Percentiles rank a stretch among this genome's conserved stretches.
These are phyloP conservation scores for Parasarocladium wereldwijsianum DNA, from an alignment of 2,329 filamentous ascomycete species.

Conservation along the genomic window DNA sequence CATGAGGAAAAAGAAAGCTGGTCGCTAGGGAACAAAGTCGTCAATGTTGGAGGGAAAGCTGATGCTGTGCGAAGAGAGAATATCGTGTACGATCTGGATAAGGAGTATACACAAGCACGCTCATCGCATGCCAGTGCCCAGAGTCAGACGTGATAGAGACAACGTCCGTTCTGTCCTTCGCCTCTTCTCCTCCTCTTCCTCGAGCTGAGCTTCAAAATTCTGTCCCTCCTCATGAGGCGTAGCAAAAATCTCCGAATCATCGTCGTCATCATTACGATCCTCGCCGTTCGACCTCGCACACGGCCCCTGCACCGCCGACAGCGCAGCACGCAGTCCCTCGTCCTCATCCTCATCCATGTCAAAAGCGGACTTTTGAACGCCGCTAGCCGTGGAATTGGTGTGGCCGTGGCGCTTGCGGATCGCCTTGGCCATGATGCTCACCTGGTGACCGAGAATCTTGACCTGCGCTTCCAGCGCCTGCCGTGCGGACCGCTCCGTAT, in stretches of 20 bases:
- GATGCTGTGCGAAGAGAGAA: background rate
- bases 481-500: conserved; percentile 41
- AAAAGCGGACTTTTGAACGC: conserved; percentile 21
- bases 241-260: conserved; percentile 25
- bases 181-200: conserved; percentile 21
- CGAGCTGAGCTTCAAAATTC: conserved; percentile 26
- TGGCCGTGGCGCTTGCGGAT: conserved; percentile 5
- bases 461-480: conserved; percentile 41
- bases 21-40: conserved; percentile 1
- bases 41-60: background rate
- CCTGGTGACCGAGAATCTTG: conserved; percentile 32
- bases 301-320: no score
- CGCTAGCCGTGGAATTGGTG: conserved; percentile 2
- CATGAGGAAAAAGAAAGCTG: background rate
- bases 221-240: conserved; percentile 34
- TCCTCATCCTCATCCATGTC: conserved; percentile 27
- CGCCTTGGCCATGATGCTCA: conserved; percentile 31
- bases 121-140: conserved; percentile 15
- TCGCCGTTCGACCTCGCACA: conserved; percentile 15
- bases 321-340: conserved; percentile 9
- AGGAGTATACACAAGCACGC: conserved; percentile 5
- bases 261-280: conserved; percentile 6
- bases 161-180: conserved; percentile 48
- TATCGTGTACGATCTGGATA: conserved; percentile 11
- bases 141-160: conserved; percentile 46